Conservation (phyloP, 306 rosid genomes). For the Prunus padus region DNA sequence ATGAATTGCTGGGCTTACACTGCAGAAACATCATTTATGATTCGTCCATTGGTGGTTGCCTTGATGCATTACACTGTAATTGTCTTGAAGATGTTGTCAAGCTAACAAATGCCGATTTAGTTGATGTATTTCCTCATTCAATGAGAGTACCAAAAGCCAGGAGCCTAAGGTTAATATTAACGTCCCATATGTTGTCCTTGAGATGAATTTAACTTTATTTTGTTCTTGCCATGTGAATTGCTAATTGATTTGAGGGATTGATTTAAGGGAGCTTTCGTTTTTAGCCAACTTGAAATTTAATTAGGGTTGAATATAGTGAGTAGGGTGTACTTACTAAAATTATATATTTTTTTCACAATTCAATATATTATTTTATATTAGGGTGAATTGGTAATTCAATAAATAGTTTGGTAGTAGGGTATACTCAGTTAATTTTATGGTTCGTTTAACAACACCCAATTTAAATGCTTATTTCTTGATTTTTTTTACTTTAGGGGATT, state of each 20-base stretch:
- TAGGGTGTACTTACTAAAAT: no score
- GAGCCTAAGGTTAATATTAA: conserved; percentile 74
- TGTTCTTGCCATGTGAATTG: conserved; percentile 22
- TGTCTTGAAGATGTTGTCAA: conserved; percentile 70
- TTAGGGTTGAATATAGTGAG: no score
- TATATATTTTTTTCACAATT: no score
- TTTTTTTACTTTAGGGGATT: no score
- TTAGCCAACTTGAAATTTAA: no score
- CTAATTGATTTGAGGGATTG: conserved; percentile 27
- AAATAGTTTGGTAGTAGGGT: no score
- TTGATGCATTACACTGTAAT: conserved; percentile 57
- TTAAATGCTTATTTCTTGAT: no score
- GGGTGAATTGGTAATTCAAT: no score
- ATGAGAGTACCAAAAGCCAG: conserved; percentile 70
- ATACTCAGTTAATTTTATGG: no score
- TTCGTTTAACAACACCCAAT: no score
- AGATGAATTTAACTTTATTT: conserved; percentile 26
- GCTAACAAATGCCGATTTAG: conserved; percentile 69
- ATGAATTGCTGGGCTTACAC: conserved; percentile 16
- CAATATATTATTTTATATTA: no score
- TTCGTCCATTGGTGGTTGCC: conserved; percentile 79
- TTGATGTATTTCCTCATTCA: conserved; percentile 58
- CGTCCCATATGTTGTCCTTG: conserved; percentile 24
- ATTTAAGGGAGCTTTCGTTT: no score
- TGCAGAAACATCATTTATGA: conserved; percentile 75